Evolutionary conservation across 1,284 basidiomycete species (phyloP).

Genomic region (Malassezia obtusa): DNA sequence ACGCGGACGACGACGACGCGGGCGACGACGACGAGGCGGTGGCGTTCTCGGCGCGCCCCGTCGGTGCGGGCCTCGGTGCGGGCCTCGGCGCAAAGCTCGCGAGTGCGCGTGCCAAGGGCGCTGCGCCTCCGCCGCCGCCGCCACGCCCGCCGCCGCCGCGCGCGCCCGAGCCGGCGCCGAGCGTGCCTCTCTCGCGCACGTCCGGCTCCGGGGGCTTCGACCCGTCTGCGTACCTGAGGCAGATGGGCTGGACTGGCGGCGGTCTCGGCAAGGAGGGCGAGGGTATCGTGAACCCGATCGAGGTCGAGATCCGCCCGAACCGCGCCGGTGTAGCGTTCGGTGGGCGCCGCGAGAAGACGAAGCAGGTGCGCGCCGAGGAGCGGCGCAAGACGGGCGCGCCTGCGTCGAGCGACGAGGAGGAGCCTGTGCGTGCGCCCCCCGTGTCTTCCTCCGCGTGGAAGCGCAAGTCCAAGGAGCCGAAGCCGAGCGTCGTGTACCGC

Average conservation of each 20-base stretch:
- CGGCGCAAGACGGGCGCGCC: constrained; percentile 25
- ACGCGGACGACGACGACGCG: not conserved
- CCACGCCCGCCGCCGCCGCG: not conserved
- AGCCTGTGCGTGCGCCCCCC: not conserved
- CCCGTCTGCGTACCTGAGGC: constrained; percentile 34
- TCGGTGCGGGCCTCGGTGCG: constrained; percentile 6
- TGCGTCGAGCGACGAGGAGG: constrained; percentile 26
- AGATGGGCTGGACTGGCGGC: constrained; percentile 47
- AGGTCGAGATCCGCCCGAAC: constrained; percentile 42
- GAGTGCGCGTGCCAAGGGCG: not conserved
- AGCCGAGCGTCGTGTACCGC: constrained; percentile 36
- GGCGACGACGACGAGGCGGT: not conserved
- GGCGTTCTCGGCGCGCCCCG: not conserved
- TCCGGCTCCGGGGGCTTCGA: constrained; percentile 29
- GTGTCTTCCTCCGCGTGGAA: constrained; percentile 25
- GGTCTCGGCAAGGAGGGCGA: constrained; percentile 41
- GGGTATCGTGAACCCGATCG: constrained; percentile 44
- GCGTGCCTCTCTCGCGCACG: constrained; percentile 12
- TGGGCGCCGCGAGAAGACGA: constrained; percentile 41
- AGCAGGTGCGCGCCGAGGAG: constrained; percentile 31
- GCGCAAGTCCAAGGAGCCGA: constrained; percentile 16
- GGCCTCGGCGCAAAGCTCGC: constrained; percentile 1
- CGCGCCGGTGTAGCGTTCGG: constrained; percentile 44
- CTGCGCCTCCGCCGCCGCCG: not conserved
- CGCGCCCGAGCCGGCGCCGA: not conserved